Evolutionary conservation across 352 stramenopile species (phyloP).

Genomic region (Phytophthora vignae): DNA sequence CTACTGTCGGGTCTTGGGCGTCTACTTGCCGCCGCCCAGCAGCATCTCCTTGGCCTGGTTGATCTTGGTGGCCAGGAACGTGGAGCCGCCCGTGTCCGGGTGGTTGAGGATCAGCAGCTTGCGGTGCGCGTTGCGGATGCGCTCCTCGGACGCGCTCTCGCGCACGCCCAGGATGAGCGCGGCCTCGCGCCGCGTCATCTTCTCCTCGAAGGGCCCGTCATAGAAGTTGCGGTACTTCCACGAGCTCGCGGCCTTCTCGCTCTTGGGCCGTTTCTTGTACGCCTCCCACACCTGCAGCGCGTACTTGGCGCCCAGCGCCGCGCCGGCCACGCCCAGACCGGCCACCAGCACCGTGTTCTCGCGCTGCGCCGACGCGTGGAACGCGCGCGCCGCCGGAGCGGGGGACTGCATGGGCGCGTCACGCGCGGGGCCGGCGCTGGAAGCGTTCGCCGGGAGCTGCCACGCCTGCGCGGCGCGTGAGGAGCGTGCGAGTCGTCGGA

Average conservation of each 20-base stretch:
- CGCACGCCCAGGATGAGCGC: constrained; percentile 98
- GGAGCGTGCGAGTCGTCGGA: constrained; percentile 38
- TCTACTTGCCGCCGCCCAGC: constrained; percentile 74
- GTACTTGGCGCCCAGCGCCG: constrained; percentile 83
- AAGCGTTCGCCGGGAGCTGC: constrained; percentile 8
- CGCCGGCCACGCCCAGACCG: constrained; percentile 72
- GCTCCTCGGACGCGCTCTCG: constrained; percentile 94
- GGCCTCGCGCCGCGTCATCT: constrained; percentile 99
- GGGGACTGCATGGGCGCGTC: constrained; percentile 10
- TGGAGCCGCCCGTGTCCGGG: constrained; percentile 98
- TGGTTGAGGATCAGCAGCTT: constrained; percentile 99
- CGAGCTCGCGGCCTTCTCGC: constrained; percentile 53
- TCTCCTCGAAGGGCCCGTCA: constrained; percentile 98
- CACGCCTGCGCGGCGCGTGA: constrained; percentile 28
- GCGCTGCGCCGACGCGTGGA: constrained; percentile 74
- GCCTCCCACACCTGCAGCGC: constrained; percentile 76
- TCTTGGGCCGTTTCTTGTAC: constrained; percentile 82
- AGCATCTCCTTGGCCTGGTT: constrained; percentile 99
- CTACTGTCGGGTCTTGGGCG: neutral
- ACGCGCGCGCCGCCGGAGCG: constrained; percentile 42
- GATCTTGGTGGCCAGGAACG: constrained; percentile 99
- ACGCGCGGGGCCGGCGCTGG: neutral
- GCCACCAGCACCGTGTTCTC: constrained; percentile 70
- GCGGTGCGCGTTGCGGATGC: constrained; percentile 98
- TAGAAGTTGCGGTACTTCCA: constrained; percentile 93